Conservation (phyloP, 108 stramenopile genomes). For the Thalassiosira profunda region DNA sequence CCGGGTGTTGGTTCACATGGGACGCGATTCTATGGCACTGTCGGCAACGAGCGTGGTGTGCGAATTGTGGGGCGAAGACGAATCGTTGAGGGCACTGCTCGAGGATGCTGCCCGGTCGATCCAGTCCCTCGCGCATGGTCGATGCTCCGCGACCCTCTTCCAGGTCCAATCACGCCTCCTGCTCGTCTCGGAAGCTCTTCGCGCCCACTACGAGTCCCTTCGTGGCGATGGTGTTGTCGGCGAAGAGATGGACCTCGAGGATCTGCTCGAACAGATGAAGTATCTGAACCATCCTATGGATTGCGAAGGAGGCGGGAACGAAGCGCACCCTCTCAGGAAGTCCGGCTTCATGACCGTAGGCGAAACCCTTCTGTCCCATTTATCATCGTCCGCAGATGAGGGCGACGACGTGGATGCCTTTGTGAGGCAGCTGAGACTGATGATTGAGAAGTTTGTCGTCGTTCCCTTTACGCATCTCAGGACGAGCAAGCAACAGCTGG, state of each 20-base stretch:
- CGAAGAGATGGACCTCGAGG: not conserved
- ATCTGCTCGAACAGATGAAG: not conserved
- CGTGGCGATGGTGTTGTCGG: not conserved
- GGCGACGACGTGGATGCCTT: slow-evolving; percentile 7
- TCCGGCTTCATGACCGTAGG: not conserved
- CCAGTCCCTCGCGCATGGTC: slow-evolving; percentile 1
- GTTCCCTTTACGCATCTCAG: slow-evolving; percentile 12
- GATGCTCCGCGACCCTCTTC: slow-evolving; percentile 15
- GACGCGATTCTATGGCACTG: slow-evolving; percentile 32
- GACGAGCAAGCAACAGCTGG: slow-evolving; percentile 13
- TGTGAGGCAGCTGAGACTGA: slow-evolving; percentile 3
- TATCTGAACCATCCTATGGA: not conserved
- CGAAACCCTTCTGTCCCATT: not conserved
- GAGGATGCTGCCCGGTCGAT: not conserved
- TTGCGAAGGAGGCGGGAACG: not conserved
- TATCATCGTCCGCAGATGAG: not conserved
- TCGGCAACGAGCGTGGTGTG: not conserved
- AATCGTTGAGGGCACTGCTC: not conserved
- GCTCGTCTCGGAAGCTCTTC: slow-evolving; percentile 14
- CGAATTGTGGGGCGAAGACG: no score
- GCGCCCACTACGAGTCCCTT: not conserved
- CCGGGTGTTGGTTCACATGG: slow-evolving; percentile 37
- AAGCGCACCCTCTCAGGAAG: not conserved
- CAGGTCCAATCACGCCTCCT: slow-evolving; percentile 19
- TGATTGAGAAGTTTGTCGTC: slow-evolving; percentile 29